phyloP scores from a whole-genome alignment of 345 rosid genomes.

The Hypericum androsaemum region DNA sequence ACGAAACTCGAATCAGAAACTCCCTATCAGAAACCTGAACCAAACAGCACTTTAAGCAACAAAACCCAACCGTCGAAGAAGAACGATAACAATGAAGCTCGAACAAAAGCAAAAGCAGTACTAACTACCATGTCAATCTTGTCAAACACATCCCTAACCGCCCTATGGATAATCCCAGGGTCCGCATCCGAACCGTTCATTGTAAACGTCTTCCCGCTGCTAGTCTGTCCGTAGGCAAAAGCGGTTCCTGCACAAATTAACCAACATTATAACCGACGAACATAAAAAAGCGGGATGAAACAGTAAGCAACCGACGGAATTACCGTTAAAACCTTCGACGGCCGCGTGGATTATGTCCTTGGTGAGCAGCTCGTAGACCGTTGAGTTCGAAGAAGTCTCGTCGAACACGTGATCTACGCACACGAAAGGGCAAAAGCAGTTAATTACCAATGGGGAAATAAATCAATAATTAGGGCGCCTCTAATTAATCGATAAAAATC shows the following conservation, averaged over 20 bases:
- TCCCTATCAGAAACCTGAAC: conserved; percentile 67
- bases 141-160: conserved; percentile 62
- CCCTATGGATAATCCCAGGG: conserved; percentile 68
- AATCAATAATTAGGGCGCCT: background rate
- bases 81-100: too few relatives aligned
- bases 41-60: conserved; percentile 5
- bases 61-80: too few relatives aligned
- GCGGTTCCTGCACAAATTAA: conserved; percentile 49
- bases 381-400: conserved; percentile 50
- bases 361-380: conserved; percentile 68
- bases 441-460: background rate
- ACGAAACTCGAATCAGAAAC: conserved; percentile 84
- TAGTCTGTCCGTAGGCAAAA: conserved; percentile 97
- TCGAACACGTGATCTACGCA: conserved; percentile 70
- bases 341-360: conserved; percentile 69
- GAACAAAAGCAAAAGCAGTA: too few relatives aligned
- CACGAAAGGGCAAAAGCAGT: background rate
- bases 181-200: conserved; percentile 82
- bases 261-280: background rate
- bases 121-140: conserved; percentile 38
- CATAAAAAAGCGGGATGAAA: background rate
- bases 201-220: conserved; percentile 96
- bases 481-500: background rate
- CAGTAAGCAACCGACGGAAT: background rate
- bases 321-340: conserved; percentile 84